phyloP scores from a whole-genome alignment of 2,329 filamentous ascomycete species.

The Xylaria sp. region DNA sequence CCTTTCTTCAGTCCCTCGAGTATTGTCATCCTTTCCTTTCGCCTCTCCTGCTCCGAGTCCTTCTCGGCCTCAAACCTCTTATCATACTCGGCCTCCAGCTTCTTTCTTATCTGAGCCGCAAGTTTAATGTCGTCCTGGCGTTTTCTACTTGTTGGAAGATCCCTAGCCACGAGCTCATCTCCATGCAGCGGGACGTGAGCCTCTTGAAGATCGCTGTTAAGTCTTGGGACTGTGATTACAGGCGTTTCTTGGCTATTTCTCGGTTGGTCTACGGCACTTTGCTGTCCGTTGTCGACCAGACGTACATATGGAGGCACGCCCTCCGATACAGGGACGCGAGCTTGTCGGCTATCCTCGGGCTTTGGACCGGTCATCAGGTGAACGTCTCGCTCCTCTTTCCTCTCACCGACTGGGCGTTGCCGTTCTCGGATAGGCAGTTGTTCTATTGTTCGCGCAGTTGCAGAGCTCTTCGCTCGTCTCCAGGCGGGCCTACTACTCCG shows the following conservation, averaged over 20 bases:
- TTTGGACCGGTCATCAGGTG: conserved; percentile 5
- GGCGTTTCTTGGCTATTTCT: conserved; percentile 5
- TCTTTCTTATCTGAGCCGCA: conserved; percentile 24
- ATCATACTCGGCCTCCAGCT: conserved; percentile 30
- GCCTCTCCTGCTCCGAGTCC: conserved; percentile 18
- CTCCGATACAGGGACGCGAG: not conserved
- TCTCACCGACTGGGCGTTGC: not conserved
- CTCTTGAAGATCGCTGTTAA: not conserved
- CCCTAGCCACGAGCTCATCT: not conserved
- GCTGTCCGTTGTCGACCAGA: not conserved
- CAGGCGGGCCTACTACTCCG: not conserved
- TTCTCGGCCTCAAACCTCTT: conserved; percentile 27
- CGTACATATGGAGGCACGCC: not conserved
- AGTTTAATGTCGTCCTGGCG: not conserved
- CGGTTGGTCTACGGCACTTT: not conserved
- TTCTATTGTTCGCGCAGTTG: not conserved
- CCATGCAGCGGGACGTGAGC: not conserved
- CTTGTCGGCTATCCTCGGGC: not conserved
- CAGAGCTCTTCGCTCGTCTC: conserved; percentile 11
- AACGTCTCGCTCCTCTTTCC: not conserved
- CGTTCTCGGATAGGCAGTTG: not conserved
- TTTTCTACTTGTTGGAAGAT: not conserved
- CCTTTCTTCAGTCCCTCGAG: conserved; percentile 32
- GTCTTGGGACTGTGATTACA: not conserved
- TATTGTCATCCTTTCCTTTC: conserved; percentile 26